Percentiles rank a stretch among this genome's conserved stretches.
These are phyloP conservation scores for Saturnispora besseyi DNA, from an alignment of 805 yeast genomes.

Conservation along the genomic window DNA sequence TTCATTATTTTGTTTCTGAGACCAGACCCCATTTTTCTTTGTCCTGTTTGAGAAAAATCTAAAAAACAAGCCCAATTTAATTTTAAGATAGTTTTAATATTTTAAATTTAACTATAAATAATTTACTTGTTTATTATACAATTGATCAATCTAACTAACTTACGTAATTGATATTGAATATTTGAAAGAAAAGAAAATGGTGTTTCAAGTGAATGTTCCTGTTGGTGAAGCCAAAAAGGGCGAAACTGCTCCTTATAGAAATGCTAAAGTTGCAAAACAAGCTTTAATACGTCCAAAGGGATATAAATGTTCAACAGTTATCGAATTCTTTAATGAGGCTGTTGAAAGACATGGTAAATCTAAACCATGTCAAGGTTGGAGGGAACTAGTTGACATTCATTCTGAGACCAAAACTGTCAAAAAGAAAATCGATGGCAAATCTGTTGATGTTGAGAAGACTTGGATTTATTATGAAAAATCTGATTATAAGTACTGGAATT, in stretches of 20 bases:
- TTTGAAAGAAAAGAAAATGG: not conserved
- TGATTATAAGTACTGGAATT: slow-evolving; percentile 59
- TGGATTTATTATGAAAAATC: slow-evolving; percentile 83
- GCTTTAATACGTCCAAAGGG: slow-evolving; percentile 54
- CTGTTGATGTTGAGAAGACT: slow-evolving; percentile 62
- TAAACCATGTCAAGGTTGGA: slow-evolving; percentile 60
- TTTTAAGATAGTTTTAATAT: no score
- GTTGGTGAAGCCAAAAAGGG: slow-evolving; percentile 29
- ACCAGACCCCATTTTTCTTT: no score
- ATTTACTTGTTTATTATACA: no score
- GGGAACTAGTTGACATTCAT: slow-evolving; percentile 67
- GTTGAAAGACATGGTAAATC: slow-evolving; percentile 35
- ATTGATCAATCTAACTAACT: no score
- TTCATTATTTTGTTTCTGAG: no score
- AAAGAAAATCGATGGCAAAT: slow-evolving; percentile 72
- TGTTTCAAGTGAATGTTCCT: slow-evolving; percentile 7
- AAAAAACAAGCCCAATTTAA: no score
- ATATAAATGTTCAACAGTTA: slow-evolving; percentile 34
- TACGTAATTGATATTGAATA: no score
- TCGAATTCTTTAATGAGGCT: slow-evolving; percentile 8
- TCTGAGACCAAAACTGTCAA: slow-evolving; percentile 65
- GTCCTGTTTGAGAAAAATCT: no score
- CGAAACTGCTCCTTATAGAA: slow-evolving; percentile 79
- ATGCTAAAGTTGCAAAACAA: slow-evolving; percentile 36
- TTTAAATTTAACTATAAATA: no score